A percentile compares a stretch with the other conserved stretches of the same genome.
phyloP scores from a whole-genome alignment of 345 rosid species.

The Turnera subulata region DNA sequence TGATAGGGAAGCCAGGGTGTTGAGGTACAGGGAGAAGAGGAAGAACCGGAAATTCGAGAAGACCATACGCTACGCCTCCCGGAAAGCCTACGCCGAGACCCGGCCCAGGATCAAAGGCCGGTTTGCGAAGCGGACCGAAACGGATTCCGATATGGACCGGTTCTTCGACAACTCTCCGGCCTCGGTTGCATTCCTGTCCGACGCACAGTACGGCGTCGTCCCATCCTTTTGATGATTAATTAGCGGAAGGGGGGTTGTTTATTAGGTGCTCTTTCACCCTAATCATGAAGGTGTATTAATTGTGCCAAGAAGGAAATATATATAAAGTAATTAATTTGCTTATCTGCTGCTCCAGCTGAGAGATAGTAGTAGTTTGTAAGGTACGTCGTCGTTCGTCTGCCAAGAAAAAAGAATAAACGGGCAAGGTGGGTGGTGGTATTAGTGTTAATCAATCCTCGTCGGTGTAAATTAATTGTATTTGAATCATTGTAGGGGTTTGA shows the following conservation, averaged over 20 bases:
- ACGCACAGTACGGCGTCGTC: constrained; percentile 34
- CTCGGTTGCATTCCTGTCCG: constrained; percentile 7
- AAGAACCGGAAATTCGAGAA: constrained; percentile 42
- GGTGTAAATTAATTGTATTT: no score
- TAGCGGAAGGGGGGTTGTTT: background rate
- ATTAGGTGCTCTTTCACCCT: background rate
- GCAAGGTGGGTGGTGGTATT: no score
- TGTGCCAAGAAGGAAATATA: background rate
- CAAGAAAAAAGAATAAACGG: no score
- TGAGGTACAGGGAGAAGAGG: constrained; percentile 44
- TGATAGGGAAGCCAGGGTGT: constrained; percentile 38
- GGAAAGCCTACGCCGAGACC: constrained; percentile 45
- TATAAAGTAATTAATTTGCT: no score
- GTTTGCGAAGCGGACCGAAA: constrained; percentile 33
- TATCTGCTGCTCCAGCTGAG: background rate
- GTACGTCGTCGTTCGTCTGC: no score
- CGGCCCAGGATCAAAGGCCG: constrained; percentile 47
- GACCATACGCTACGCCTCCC: constrained; percentile 46
- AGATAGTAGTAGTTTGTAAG: constrained; percentile 1
- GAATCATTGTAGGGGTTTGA: no score
- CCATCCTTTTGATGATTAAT: constrained; percentile 22
- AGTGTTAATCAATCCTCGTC: no score
- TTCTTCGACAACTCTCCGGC: constrained; percentile 3
- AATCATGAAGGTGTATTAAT: background rate
- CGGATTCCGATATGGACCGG: constrained; percentile 15